Evolutionary conservation across 1,284 basidiomycete species (phyloP), one percentile per base, ranked within the genome.

Genomic region (Naganishia liquefaciens): DNA sequence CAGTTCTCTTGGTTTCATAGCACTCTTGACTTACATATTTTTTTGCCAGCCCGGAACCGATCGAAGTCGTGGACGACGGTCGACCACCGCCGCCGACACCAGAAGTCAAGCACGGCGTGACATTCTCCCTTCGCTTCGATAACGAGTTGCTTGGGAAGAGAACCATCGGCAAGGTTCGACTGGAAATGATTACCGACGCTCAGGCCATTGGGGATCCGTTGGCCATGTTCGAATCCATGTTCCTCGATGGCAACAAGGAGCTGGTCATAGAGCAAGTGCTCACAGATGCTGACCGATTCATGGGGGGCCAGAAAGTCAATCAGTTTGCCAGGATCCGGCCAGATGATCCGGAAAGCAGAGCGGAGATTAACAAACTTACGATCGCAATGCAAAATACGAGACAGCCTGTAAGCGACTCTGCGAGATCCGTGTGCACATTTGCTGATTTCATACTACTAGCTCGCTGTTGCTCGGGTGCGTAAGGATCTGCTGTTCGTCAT

Each of bases 191-290:
- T 33, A 60, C 46, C 25, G 57, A 60, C 21, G 46, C 57, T 11
- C 46, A 27, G 21, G 25, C 25, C 21, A n/a, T 50, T 9, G 46
- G 57, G 5, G 46, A 60, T 19, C 57, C 57, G 19, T 39, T 60
- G 33, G 57, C 57, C 21, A 60, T 60, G 57, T 60, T 60, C 19
- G 57, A 60, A 23, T 60, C 57, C 6, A 39, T 60, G 33, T 60
- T 60, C 33, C 27, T 47, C 19, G 57, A 46, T 23, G 57, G 57
- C 46, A 37, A 60, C 28, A 60, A 40, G 47, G 57, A 60, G 46
- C 46, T 60, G 37, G 33, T 60, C 23, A 39, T 60, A 2, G 44
- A 47, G 17, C 57, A 60, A 39, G 46, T 37, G 19, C 40, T 60
- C 17, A 50, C 23, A 39, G 46, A 60, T 39, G 33, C 57, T 19